Base-by-base conservation (phyloP, 164 flowering plant species). In the Aristolochia fimbriata region DNA sequence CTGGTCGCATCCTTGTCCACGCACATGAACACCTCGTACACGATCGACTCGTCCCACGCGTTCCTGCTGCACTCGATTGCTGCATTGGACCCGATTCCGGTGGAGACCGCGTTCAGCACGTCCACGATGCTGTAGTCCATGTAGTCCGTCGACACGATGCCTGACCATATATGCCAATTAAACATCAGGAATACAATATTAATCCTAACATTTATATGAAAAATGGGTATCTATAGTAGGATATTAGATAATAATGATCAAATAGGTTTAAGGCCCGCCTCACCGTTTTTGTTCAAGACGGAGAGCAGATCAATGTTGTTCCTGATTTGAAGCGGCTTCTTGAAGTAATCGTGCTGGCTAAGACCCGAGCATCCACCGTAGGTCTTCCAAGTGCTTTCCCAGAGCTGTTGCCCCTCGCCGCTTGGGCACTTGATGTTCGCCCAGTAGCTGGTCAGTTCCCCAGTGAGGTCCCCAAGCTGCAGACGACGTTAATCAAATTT, bases 361-460 rank as follows among this genome's bases (percentile, higher is more conserved):
- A 64, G 56, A 22, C 56, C 60, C 9, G 61, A n/a, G 61, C 67
- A 64, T 15, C 46, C 56, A 49, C 67, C 68, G 20, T 50, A 41
- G 8, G 62, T 50, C 15, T 41, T 58, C 68, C 68, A 65, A n/a
- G 57, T 16, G 20, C 52, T 65, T 20, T 13, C 43, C 68, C 68
- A 65, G 7, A 41, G 20, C n/a, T 4, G 5, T 9, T n/a, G 51
- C 20, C 52, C 52, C 0, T 65, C 59, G 22, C 47, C 59, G 43
- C 68, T 65, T 10, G 68, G 68, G 46, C 68, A 65, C 53, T 59
- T 59, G 46, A 65, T 51, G 59, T 45, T 65, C 21, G 63, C 22
- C 68, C 68, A 65, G 52, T 65, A 53, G 15, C 24, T 25, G n/a
- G n/a, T 24, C 20, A 65, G 50, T 8, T 65, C 68, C 4, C 52